phyloP scores from a whole-genome alignment of 768 basidiomycete genomes.

The Termitomyces sp. region DNA sequence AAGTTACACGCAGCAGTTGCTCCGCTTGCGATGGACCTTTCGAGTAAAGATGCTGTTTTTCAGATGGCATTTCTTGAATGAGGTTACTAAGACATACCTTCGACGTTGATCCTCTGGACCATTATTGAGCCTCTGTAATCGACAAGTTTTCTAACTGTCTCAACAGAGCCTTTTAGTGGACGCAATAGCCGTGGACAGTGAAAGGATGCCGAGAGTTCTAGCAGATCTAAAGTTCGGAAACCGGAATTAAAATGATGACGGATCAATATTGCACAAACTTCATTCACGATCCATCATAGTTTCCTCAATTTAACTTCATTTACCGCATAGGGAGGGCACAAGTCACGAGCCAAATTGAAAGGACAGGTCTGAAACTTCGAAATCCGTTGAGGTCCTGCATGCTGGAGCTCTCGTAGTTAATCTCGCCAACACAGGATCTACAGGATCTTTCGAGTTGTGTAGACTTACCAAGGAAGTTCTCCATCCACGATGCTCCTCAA shows the following conservation, averaged over 20 bases:
- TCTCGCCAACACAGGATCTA: too few species aligned
- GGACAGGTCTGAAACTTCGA: too few species aligned
- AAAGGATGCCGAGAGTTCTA: neutral
- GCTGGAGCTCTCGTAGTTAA: too few species aligned
- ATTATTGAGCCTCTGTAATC: neutral
- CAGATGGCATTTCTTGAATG: neutral
- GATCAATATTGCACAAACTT: too few species aligned
- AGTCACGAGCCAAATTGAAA: too few species aligned
- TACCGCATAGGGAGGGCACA: too few species aligned
- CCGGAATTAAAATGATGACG: too few species aligned
- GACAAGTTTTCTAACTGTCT: neutral
- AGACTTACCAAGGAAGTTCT: neutral
- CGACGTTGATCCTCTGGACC: constrained; percentile 12
- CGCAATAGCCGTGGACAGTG: neutral
- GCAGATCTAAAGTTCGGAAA: neutral
- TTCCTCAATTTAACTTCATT: too few species aligned
- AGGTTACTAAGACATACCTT: constrained; percentile 4
- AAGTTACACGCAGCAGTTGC: constrained; percentile 81
- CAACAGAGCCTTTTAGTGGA: neutral
- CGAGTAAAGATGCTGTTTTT: neutral
- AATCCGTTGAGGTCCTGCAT: too few species aligned
- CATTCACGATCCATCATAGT: too few species aligned
- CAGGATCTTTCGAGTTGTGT: too few species aligned
- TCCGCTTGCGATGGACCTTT: constrained; percentile 87
- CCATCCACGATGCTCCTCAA: neutral